A percentile compares a stretch with the other conserved stretches of the same genome.
These are phyloP conservation scores for Simplicillium aogashimaense DNA, from an alignment of 2,329 filamentous ascomycete genomes.

Conservation along the genomic window DNA sequence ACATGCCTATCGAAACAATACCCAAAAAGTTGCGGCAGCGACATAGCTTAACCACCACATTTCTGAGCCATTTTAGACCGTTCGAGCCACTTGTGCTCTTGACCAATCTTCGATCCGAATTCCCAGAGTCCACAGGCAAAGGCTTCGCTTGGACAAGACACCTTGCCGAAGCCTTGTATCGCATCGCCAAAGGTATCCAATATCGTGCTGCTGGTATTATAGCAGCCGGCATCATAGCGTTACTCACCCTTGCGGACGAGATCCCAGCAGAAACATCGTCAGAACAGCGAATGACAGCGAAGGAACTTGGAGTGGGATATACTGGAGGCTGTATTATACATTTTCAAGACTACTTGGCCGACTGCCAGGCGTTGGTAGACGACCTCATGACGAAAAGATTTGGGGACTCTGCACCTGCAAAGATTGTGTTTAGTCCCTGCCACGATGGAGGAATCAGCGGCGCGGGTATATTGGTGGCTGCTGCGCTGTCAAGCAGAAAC, in stretches of 20 bases:
- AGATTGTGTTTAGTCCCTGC: slow-evolving; percentile 42
- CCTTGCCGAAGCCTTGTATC: slow-evolving; percentile 49
- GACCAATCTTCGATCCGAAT: slow-evolving; percentile 37
- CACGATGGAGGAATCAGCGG: slow-evolving; percentile 54
- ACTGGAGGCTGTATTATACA: slow-evolving; percentile 74
- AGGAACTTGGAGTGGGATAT: slow-evolving; percentile 65
- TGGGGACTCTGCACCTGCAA: slow-evolving; percentile 21
- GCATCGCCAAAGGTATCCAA: slow-evolving; percentile 62
- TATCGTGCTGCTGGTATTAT: slow-evolving; percentile 63
- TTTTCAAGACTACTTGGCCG: slow-evolving; percentile 62
- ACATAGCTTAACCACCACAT: slow-evolving; percentile 61
- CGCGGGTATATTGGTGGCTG: slow-evolving; percentile 48
- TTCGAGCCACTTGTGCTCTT: slow-evolving; percentile 31
- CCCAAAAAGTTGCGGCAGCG: slow-evolving; percentile 44
- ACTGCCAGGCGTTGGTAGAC: slow-evolving; percentile 62
- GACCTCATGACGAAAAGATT: slow-evolving; percentile 27
- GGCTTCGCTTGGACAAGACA: slow-evolving; percentile 54
- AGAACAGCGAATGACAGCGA: slow-evolving; percentile 9
- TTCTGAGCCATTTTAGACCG: slow-evolving; percentile 60
- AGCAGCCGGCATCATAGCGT: slow-evolving; percentile 60
- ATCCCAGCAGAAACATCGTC: slow-evolving; percentile 30
- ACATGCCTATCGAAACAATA: slow-evolving; percentile 31
- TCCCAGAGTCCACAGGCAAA: slow-evolving; percentile 35
- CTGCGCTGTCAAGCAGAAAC: slow-evolving; percentile 23
- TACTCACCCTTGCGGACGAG: slow-evolving; percentile 61